phyloP scores from a whole-genome alignment of 495 filamentous ascomycete genomes.

The Aspergillus campestris region DNA sequence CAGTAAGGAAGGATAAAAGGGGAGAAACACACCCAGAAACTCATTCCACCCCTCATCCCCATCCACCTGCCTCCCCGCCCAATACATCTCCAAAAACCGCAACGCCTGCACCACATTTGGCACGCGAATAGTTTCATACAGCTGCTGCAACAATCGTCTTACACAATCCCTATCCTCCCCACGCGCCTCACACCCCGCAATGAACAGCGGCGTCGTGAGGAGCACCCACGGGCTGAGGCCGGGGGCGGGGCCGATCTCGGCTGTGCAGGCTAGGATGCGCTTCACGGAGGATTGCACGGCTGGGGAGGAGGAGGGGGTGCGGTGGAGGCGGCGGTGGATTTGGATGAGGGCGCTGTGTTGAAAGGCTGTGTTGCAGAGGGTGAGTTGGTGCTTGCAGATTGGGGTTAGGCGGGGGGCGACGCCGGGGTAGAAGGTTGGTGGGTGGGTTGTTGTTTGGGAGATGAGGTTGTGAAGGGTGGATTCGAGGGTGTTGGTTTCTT shows the following conservation, averaged over 20 bases:
- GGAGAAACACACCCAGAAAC: constrained; percentile 28
- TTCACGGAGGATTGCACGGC: constrained; percentile 33
- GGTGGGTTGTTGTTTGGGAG: constrained; percentile 20
- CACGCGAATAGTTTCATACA: constrained; percentile 38
- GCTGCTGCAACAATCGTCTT: constrained; percentile 22
- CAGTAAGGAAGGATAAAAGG: too few species aligned
- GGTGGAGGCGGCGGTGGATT: constrained; percentile 33
- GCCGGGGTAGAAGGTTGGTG: constrained; percentile 34
- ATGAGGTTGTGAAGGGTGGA: constrained; percentile 29
- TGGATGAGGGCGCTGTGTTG: constrained; percentile 41
- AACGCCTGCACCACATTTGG: constrained; percentile 41
- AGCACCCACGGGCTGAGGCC: constrained; percentile 40
- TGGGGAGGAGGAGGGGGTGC: constrained; percentile 23
- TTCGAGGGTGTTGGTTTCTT: constrained; percentile 28
- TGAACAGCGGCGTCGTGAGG: constrained; percentile 40
- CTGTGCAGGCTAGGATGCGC: constrained; percentile 35
- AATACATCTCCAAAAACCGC: constrained; percentile 38
- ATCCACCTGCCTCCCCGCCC: constrained; percentile 27
- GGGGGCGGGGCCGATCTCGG: constrained; percentile 32
- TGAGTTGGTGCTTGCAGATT: constrained; percentile 27
- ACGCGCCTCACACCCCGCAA: constrained; percentile 37
- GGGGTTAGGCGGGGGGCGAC: constrained; percentile 28
- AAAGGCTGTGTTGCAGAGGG: constrained; percentile 40
- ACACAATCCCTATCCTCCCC: constrained; percentile 33
- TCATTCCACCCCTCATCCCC: constrained; percentile 39